Percentiles rank a stretch among this genome's conserved stretches.
phyloP scores from a whole-genome alignment of 345 rosid species.

The Rhodamnia rubescens region DNA sequence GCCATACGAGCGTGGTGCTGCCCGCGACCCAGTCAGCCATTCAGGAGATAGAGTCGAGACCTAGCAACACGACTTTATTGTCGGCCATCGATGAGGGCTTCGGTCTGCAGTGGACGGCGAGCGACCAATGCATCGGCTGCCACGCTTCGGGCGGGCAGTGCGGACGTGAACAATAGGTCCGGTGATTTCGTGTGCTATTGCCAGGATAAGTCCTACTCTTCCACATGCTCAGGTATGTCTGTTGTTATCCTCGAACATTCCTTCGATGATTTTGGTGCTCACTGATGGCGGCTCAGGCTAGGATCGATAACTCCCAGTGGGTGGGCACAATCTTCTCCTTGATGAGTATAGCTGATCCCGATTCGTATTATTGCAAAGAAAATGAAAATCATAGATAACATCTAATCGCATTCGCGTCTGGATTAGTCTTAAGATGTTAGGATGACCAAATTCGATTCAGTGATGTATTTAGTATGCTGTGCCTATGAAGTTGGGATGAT shows the following conservation, averaged over 20 bases:
- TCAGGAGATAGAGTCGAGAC: rapidly evolving
- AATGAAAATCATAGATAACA: rapidly evolving
- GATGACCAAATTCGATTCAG: rapidly evolving
- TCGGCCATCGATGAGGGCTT: background rate
- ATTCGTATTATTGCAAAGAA: rapidly evolving
- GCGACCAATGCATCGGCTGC: rapidly evolving
- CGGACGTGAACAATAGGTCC: rapidly evolving
- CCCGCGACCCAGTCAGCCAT: rapidly evolving
- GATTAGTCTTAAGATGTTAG: background rate
- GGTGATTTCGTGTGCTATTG: rapidly evolving
- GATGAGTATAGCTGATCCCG: background rate
- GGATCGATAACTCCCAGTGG: background rate
- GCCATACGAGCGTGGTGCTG: background rate
- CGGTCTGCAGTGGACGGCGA: rapidly evolving
- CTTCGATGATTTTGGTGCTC: background rate
- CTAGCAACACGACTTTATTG: rapidly evolving
- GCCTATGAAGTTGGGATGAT: background rate
- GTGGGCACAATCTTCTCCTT: background rate
- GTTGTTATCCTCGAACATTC: background rate
- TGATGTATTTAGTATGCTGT: rapidly evolving
- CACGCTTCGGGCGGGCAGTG: background rate
- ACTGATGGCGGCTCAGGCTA: background rate
- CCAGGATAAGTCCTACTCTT: rapidly evolving
- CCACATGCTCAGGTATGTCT: background rate
- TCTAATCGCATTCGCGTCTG: rapidly evolving